These are phyloP conservation scores for Candida maltosa DNA, from an alignment of 805 yeast genomes.

Conservation along the genomic window DNA sequence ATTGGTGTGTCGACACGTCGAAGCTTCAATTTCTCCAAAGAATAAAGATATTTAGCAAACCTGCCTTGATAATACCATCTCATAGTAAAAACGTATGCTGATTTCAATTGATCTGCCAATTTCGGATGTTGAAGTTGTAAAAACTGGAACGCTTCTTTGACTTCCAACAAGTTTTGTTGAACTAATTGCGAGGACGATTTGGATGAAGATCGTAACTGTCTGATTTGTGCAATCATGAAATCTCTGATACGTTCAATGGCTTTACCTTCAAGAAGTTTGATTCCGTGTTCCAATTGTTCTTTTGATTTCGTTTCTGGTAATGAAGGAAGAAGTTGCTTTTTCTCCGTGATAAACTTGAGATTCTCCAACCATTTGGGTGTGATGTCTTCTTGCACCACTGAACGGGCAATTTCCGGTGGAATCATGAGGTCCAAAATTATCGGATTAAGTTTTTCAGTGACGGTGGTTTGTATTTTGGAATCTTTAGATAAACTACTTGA, in stretches of 20 bases:
- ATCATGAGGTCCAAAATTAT: slow-evolving; percentile 71
- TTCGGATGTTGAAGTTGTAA: slow-evolving; percentile 51
- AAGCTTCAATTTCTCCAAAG: slow-evolving; percentile 62
- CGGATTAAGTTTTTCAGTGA: slow-evolving; percentile 56
- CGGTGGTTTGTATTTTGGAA: slow-evolving; percentile 21
- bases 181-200: slow-evolving; percentile 68
- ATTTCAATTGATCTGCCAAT: slow-evolving; percentile 67
- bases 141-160: slow-evolving; percentile 61
- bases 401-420: slow-evolving; percentile 66
- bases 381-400: slow-evolving; percentile 57
- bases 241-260: slow-evolving; percentile 76
- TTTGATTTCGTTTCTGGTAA: slow-evolving; percentile 17
- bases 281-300: slow-evolving; percentile 26
- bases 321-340: slow-evolving; percentile 47
- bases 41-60: slow-evolving; percentile 71
- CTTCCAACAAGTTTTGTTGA: slow-evolving; percentile 62
- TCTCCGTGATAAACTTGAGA: slow-evolving; percentile 55
- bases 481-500: slow-evolving; percentile 28
- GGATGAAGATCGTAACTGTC: slow-evolving; percentile 53
- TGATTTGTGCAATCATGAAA: slow-evolving; percentile 61
- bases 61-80: slow-evolving; percentile 85
- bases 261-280: slow-evolving; percentile 55
- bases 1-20: slow-evolving; percentile 54
- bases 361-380: slow-evolving; percentile 65
- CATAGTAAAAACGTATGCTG: slow-evolving; percentile 86